These are phyloP conservation scores for Macrophomina pseudophaseolina DNA, from an alignment of 2,329 filamentous ascomycete genomes.

Conservation along the genomic window DNA sequence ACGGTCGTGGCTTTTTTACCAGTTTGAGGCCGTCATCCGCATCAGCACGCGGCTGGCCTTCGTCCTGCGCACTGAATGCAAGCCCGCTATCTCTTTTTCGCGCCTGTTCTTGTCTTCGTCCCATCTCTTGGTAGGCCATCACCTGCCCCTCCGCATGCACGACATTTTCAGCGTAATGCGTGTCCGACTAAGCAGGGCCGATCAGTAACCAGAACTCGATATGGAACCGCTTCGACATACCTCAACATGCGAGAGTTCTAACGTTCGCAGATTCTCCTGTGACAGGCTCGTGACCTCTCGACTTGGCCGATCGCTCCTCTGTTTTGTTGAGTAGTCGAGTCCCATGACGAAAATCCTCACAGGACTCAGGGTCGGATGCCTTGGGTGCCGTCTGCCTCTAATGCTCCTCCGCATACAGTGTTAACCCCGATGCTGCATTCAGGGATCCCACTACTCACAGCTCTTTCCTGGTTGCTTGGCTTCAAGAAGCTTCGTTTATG, in stretches of 20 bases:
- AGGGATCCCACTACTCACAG: too few species aligned
- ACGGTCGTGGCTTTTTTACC: not conserved
- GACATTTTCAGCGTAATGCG: constrained; percentile 22
- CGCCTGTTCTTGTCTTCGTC: not conserved
- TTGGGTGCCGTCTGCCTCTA: too few species aligned
- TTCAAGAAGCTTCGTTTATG: too few species aligned
- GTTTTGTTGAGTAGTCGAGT: not conserved
- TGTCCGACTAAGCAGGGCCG: constrained; percentile 2
- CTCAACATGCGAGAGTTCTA: constrained; percentile 3
- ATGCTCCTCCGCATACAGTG: too few species aligned
- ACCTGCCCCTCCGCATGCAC: constrained; percentile 16
- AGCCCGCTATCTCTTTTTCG: constrained; percentile 20
- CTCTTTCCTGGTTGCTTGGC: too few species aligned
- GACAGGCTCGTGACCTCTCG: constrained; percentile 3
- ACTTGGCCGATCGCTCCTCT: not conserved
- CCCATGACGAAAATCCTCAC: not conserved
- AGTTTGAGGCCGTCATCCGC: constrained; percentile 2
- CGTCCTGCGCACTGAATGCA: not conserved
- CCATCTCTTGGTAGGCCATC: constrained; percentile 21
- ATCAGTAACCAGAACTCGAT: not conserved
- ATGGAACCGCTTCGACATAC: not conserved
- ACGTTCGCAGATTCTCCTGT: constrained; percentile 14
- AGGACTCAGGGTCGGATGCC: not conserved
- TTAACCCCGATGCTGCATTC: too few species aligned
- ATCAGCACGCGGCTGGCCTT: not conserved